Conservation (phyloP, 176 grass and related monocot genomes). For the Pharus latifolius region DNA sequence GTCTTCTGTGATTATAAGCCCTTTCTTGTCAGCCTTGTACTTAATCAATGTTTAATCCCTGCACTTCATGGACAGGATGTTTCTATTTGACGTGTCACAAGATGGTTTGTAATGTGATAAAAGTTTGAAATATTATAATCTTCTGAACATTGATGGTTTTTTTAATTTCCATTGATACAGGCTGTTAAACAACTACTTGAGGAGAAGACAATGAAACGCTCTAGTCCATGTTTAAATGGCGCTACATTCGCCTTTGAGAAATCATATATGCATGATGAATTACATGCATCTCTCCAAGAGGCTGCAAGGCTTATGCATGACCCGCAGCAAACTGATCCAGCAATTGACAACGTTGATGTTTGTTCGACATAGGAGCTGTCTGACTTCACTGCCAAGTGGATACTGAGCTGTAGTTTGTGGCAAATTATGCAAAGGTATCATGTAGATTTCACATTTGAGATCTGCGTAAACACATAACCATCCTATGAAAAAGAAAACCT, state of each 20-base stretch:
- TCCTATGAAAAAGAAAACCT: neutral
- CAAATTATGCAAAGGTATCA: conserved; percentile 7
- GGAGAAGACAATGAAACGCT: conserved; percentile 22
- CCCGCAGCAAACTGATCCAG: neutral
- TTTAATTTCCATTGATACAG: conserved; percentile 20
- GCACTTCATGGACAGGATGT: neutral
- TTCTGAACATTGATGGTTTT: neutral
- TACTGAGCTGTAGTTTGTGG: conserved; percentile 4
- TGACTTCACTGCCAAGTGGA: neutral
- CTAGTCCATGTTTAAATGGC: conserved; percentile 30
- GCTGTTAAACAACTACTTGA: conserved; percentile 48
- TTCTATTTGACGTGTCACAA: neutral
- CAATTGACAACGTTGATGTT: conserved; percentile 14
- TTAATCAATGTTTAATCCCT: neutral
- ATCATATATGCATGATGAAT: conserved; percentile 54
- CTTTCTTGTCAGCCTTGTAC: neutral
- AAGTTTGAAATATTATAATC: neutral
- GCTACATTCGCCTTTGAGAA: conserved; percentile 38
- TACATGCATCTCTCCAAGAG: conserved; percentile 49
- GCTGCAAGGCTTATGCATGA: conserved; percentile 19
- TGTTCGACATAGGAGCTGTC: neutral
- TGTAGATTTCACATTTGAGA: conserved; percentile 19
- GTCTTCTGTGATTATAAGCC: too few species aligned
- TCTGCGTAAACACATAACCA: conserved; percentile 11
- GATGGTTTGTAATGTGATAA: neutral